A percentile compares a stretch with the other conserved stretches of the same genome.
Evolutionary conservation across 106 monocot genomes (phyloP).

Genomic region (Cymbidium sinense): DNA sequence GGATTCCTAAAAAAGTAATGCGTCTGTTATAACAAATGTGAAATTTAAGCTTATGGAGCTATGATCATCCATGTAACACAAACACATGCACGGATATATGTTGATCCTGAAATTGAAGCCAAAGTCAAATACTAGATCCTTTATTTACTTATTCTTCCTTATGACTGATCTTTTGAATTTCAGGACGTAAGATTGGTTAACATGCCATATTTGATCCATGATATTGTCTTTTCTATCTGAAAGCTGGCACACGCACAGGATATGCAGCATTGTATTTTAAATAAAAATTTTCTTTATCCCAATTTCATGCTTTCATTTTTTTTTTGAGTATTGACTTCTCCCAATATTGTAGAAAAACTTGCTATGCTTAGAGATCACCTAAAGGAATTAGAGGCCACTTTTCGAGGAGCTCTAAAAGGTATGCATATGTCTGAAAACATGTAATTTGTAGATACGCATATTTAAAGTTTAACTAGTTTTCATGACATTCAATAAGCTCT

Average conservation of each 20-base stretch:
- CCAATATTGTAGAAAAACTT: not conserved
- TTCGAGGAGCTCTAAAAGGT: conserved; percentile 3
- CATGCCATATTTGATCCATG: not conserved
- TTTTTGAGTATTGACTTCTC: not conserved
- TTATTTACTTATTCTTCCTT: not conserved
- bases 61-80: not conserved
- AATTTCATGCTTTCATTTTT: not conserved
- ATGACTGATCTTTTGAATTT: not conserved
- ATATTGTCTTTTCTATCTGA: not conserved
- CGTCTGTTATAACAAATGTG: not conserved
- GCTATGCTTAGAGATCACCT: not conserved
- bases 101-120: not conserved
- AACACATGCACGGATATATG: not conserved
- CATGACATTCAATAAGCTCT: too few species aligned
- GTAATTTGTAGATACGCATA: not conserved
- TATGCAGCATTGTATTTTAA: not conserved
- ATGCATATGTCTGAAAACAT: not conserved
- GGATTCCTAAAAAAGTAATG: not conserved
- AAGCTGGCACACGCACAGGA: not conserved
- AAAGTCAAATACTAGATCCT: not conserved
- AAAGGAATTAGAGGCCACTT: conserved; percentile 4
- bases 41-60: not conserved
- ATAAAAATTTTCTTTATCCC: not conserved
- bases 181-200: not conserved
- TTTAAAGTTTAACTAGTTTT: not conserved